Percentiles rank a stretch among this genome's conserved stretches.
These are phyloP conservation scores for Calonectria ilicicola DNA, from an alignment of 2,329 filamentous ascomycete genomes.

Conservation along the genomic window DNA sequence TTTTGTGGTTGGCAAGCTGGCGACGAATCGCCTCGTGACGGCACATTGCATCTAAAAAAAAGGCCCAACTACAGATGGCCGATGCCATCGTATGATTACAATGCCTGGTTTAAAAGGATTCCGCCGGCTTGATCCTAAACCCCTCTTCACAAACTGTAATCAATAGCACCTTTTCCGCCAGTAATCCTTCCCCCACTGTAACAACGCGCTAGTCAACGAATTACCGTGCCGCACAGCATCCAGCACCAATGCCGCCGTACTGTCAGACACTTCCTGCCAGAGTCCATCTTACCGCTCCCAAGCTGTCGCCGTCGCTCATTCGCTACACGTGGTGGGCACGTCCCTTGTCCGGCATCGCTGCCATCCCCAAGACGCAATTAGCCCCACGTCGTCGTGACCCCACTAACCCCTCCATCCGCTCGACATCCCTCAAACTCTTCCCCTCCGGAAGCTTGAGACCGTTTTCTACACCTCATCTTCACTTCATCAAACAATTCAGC, in stretches of 20 bases:
- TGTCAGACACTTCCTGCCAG: conserved; percentile 28
- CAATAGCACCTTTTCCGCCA: neutral
- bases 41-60: neutral
- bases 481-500: conserved; percentile 38
- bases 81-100: neutral
- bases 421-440: conserved; percentile 44
- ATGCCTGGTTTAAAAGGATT: neutral
- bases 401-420: conserved; percentile 41
- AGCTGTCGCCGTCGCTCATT: conserved; percentile 20
- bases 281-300: conserved; percentile 11
- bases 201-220: neutral
- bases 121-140: neutral
- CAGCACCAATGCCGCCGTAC: conserved; percentile 6
- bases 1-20: no score
- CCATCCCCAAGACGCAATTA: conserved; percentile 14
- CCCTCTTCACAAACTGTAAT: neutral
- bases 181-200: neutral
- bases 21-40: neutral
- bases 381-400: conserved; percentile 38
- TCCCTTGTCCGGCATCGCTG: conserved; percentile 36
- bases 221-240: neutral
- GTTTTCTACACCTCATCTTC: conserved; percentile 27
- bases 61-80: neutral
- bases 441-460: conserved; percentile 32
- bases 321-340: conserved; percentile 42